Percentiles rank a stretch among this genome's conserved stretches.
phyloP scores from a whole-genome alignment of 1,284 basidiomycete species.

The Trichosporon inkin region DNA sequence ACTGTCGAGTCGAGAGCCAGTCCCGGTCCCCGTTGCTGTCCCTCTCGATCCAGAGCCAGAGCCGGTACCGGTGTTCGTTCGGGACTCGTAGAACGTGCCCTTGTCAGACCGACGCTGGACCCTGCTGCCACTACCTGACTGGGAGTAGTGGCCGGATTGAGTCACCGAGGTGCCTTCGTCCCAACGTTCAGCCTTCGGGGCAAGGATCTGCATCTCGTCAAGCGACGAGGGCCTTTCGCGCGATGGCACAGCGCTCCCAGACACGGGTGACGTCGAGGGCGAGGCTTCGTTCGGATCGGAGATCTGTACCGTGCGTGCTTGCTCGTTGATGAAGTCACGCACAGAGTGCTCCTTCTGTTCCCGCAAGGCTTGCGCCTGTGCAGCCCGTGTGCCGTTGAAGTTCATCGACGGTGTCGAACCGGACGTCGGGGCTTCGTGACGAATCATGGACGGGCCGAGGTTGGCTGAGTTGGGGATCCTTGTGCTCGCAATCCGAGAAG shows the following conservation, averaged over 20 bases:
- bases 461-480: not conserved
- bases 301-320: constrained; percentile 36
- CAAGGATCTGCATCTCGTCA: not conserved
- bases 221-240: not conserved
- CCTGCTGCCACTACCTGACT: not conserved
- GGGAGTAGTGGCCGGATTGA: not conserved
- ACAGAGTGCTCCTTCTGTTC: constrained; percentile 29
- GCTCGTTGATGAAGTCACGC: constrained; percentile 37
- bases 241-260: not conserved
- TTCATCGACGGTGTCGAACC: not conserved
- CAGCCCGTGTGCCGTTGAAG: not conserved
- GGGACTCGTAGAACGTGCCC: not conserved
- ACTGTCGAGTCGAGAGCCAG: not conserved
- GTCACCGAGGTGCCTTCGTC: not conserved
- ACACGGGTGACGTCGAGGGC: constrained; percentile 24
- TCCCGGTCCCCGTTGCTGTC: not conserved
- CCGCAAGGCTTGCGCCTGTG: constrained; percentile 6
- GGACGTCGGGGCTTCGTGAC: not conserved
- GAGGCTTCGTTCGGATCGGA: constrained; percentile 42
- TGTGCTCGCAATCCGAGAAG: not conserved
- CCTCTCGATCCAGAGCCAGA: not conserved
- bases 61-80: not conserved
- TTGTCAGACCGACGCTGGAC: not conserved
- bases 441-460: not conserved
- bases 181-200: constrained; percentile 2